phyloP scores from a whole-genome alignment of 345 rosid species.

The Theobroma cacao region DNA sequence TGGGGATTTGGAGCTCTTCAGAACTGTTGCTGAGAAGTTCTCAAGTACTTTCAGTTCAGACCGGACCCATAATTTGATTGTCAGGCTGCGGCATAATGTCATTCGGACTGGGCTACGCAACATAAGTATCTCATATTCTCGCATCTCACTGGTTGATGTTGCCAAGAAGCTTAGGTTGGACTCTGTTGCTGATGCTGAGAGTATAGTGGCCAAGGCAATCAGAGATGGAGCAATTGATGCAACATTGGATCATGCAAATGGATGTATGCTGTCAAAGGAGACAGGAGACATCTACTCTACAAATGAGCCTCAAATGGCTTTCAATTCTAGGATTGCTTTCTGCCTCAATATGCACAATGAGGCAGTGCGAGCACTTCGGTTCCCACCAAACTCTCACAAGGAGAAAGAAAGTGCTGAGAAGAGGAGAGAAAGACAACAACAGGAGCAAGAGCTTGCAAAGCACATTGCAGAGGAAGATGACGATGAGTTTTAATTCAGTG shows the following conservation, averaged over 20 bases:
- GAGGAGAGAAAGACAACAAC: constrained; percentile 56
- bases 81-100: constrained; percentile 53
- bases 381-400: constrained; percentile 60
- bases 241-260: constrained; percentile 48
- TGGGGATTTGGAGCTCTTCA: constrained; percentile 60
- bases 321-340: constrained; percentile 57
- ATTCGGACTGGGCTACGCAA: constrained; percentile 57
- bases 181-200: constrained; percentile 60
- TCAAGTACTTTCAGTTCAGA: constrained; percentile 40
- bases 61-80: constrained; percentile 44
- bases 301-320: constrained; percentile 51
- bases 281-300: constrained; percentile 62
- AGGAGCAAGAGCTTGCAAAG: constrained; percentile 58
- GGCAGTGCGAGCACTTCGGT: constrained; percentile 57
- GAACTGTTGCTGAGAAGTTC: constrained; percentile 56
- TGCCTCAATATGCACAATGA: constrained; percentile 62
- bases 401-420: constrained; percentile 59
- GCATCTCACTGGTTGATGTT: constrained; percentile 51
- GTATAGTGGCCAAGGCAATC: constrained; percentile 57
- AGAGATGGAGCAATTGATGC: constrained; percentile 63
- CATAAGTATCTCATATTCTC: constrained; percentile 57
- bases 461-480: constrained; percentile 64
- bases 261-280: constrained; percentile 58
- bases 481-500: constrained; percentile 39
- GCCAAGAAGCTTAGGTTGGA: constrained; percentile 56